Evolutionary conservation across 306 rosid genomes (phyloP).

Genomic region (Senna tora): DNA sequence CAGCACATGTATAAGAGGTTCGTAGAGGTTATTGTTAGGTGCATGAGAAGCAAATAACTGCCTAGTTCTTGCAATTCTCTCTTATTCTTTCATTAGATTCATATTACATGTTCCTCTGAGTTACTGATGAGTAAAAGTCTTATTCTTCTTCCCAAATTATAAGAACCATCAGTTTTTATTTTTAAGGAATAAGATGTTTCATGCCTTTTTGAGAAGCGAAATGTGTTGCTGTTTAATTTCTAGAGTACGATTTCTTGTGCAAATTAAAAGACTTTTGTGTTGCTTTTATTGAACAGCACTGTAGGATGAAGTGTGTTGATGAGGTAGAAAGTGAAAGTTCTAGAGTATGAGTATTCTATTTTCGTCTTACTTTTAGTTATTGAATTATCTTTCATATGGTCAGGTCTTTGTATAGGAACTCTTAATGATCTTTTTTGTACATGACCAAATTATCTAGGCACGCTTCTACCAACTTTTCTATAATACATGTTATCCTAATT

Average conservation of each 20-base stretch:
- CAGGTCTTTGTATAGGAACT: no score
- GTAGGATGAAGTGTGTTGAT: no score
- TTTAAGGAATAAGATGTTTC: neutral
- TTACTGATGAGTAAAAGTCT: neutral
- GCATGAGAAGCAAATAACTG: conserved; percentile 72
- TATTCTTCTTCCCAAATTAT: conserved; percentile 20
- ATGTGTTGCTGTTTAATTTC: neutral
- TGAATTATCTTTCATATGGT: no score
- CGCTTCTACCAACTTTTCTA: no score
- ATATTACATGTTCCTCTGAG: conserved; percentile 8
- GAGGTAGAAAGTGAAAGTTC: neutral
- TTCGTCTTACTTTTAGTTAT: no score
- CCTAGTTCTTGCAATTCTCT: neutral
- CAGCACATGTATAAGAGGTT: conserved; percentile 80
- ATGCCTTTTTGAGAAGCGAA: neutral
- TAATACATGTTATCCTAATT: no score
- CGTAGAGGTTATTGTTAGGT: conserved; percentile 67
- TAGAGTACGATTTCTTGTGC: neutral
- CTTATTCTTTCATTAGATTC: conserved; percentile 53
- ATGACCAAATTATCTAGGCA: no score
- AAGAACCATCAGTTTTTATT: neutral
- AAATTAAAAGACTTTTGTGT: neutral
- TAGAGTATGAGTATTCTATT: no score
- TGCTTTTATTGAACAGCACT: neutral
- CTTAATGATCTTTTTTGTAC: no score